Evolutionary conservation across 129 eudicot genomes (phyloP).

Genomic region (Solidago caesia): DNA sequence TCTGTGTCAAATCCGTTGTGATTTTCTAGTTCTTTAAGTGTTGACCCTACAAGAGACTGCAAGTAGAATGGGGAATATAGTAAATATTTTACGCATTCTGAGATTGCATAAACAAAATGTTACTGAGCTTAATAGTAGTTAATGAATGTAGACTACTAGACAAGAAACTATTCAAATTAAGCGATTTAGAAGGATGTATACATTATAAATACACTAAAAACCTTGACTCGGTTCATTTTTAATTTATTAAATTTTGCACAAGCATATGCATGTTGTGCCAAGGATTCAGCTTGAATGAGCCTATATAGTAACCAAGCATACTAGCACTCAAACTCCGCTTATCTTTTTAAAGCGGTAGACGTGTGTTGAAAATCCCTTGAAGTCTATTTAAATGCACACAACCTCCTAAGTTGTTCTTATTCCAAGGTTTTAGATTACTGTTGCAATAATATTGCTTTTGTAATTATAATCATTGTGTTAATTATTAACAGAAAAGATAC

Average conservation of each 20-base stretch:
- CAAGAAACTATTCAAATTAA: neutral
- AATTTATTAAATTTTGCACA: neutral
- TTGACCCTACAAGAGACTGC: conserved; percentile 62
- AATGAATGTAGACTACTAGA: neutral
- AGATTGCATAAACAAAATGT: neutral
- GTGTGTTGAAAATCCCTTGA: no score
- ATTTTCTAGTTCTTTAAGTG: conserved; percentile 44
- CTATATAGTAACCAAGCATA: neutral
- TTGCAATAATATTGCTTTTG: no score
- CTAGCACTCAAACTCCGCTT: neutral
- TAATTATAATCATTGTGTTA: neutral
- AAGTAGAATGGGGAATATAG: conserved; percentile 11
- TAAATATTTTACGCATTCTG: neutral
- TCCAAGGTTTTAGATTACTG: no score
- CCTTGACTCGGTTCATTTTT: neutral
- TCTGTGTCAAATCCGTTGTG: conserved; percentile 38
- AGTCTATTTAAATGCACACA: no score
- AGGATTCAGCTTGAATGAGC: neutral
- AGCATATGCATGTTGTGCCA: neutral
- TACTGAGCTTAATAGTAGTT: neutral
- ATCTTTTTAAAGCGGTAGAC: no score
- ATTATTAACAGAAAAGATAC: neutral
- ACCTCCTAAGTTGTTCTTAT: no score
- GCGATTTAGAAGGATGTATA: neutral
- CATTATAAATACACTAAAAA: neutral